These are phyloP conservation scores for Suillus plorans DNA, from an alignment of 768 basidiomycete species.

Conservation along the genomic window DNA sequence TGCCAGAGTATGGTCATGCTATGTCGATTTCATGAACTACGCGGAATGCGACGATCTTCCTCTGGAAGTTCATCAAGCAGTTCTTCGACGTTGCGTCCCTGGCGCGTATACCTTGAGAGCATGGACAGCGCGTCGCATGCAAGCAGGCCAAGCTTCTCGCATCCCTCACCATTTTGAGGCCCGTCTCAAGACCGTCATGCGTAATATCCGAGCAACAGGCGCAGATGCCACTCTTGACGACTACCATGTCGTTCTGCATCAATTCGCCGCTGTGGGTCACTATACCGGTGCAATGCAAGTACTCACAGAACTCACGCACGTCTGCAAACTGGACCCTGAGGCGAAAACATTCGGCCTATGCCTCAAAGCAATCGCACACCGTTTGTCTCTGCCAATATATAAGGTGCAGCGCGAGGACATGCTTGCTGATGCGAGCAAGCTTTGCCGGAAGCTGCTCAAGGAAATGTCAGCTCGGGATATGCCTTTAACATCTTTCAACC, in stretches of 20 bases:
- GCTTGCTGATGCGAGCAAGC: slow-evolving; percentile 42
- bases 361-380: slow-evolving; percentile 70
- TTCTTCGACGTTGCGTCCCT: slow-evolving; percentile 66
- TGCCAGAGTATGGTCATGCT: slow-evolving; percentile 62
- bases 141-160: slow-evolving; percentile 34
- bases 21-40: slow-evolving; percentile 54
- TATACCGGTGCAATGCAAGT: slow-evolving; percentile 57
- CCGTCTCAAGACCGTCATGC: slow-evolving; percentile 66
- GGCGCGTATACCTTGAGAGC: slow-evolving; percentile 44
- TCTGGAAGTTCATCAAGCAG: slow-evolving; percentile 63
- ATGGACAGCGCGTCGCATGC: slow-evolving; percentile 41
- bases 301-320: slow-evolving; percentile 53
- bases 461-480: slow-evolving; percentile 56
- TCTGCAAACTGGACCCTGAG: slow-evolving; percentile 44
- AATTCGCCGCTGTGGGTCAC: slow-evolving; percentile 78
- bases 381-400: slow-evolving; percentile 58
- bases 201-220: slow-evolving; percentile 58
- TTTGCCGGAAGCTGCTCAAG: slow-evolving; percentile 50
- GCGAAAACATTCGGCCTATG: slow-evolving; percentile 60
- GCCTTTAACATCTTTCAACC: slow-evolving; percentile 54
- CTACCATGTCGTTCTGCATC: slow-evolving; percentile 72
- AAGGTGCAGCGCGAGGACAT: slow-evolving; percentile 35
- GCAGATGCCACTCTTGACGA: slow-evolving; percentile 54
- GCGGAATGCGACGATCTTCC: slow-evolving; percentile 53
- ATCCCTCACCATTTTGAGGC: slow-evolving; percentile 59